Base-by-base conservation (phyloP, 2,329 filamentous ascomycete genomes). In the Phyllosticta citribraziliensis region DNA sequence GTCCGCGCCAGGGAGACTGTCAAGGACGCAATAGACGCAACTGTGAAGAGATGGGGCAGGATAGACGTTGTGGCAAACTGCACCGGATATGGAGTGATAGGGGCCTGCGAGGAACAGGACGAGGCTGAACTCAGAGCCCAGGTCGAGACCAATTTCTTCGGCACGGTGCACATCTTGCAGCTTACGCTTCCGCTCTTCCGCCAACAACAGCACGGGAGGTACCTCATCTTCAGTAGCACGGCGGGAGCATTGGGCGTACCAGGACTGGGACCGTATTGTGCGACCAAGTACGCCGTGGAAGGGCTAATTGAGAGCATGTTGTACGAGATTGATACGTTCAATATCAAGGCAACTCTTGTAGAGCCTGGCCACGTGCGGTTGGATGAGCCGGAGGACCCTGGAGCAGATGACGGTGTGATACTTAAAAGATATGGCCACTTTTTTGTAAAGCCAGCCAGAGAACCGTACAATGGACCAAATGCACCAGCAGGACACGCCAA, bases 111-210 rank as follows among this genome's bases (percentile, higher is more conserved):
- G 75, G 94, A 97, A 75, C 94, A 97, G 76, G 91, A 97, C 73
- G 91, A 96, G 72, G 87, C 91, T 73, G 94, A 97, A 71, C 84
- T 97, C 67, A 88, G 91, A 62, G 93, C 96, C 69, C 94, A 97
- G 74, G 97, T 97, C 76, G 91, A 95, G 79, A 97, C 92, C 22
- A 99, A 99, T 74, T 96, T 97, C 74, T 93, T 96, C 80, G 94
- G 94, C 59, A 95, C 91, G 0, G 76, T 97, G 63, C 89, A 97
- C 75, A 96, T 99, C 68, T 88, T 97, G 63, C 91, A 97, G 72
- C 79, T 89, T 20, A 92, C 88, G 1, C 78, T 97, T 47, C 91
- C 92, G 0, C 91, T 96, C 75, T 95, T 97, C 67, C 86, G 93
- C 57, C 81, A 86, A 65, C 87, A 90, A 65, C 81, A 82, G 35